Conservation (phyloP, 192 early-diverging fungal genomes). For the Backusella circina region DNA sequence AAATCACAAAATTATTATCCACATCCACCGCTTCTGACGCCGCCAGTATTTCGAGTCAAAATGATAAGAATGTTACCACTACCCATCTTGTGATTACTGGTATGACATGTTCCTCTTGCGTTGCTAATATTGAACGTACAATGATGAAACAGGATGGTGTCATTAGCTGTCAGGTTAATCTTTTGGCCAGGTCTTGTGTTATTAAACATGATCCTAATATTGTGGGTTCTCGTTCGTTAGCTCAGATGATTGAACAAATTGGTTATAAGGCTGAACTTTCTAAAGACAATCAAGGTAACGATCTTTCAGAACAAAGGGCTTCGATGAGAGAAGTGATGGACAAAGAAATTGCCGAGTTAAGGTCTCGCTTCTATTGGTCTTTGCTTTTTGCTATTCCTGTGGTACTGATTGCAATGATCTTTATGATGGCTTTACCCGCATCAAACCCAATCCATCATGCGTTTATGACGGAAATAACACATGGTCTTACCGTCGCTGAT, state of each 20-base stretch:
- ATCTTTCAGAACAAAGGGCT: conserved; percentile 24
- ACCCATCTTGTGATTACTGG: conserved; percentile 85
- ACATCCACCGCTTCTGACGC: conserved; percentile 72
- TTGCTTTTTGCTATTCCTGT: conserved; percentile 65
- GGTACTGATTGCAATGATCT: conserved; percentile 68
- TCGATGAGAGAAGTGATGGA: conserved; percentile 44
- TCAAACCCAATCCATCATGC: conserved; percentile 38
- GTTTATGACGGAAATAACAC: conserved; percentile 46
- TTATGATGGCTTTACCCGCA: conserved; percentile 61
- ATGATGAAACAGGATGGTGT: conserved; percentile 42
- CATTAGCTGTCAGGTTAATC: conserved; percentile 45
- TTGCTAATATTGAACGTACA: conserved; percentile 71
- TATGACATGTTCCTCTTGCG: conserved; percentile 88
- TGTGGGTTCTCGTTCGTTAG: conserved; percentile 61
- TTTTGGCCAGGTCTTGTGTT: conserved; percentile 43
- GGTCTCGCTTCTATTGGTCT: conserved; percentile 43
- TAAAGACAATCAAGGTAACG: conserved; percentile 21
- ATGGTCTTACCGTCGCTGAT: conserved; percentile 52
- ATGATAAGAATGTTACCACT: conserved; percentile 42
- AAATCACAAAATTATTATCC: conserved; percentile 61
- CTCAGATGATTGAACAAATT: conserved; percentile 53
- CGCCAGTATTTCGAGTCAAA: conserved; percentile 16
- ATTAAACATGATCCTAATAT: conserved; percentile 48
- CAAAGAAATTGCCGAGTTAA: conserved; percentile 32
- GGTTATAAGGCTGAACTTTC: conserved; percentile 55